A percentile compares a stretch with the other conserved stretches of the same genome.
Conservation (phyloP, 169 alveolate species). For the Plasmodium reichenowi region DNA sequence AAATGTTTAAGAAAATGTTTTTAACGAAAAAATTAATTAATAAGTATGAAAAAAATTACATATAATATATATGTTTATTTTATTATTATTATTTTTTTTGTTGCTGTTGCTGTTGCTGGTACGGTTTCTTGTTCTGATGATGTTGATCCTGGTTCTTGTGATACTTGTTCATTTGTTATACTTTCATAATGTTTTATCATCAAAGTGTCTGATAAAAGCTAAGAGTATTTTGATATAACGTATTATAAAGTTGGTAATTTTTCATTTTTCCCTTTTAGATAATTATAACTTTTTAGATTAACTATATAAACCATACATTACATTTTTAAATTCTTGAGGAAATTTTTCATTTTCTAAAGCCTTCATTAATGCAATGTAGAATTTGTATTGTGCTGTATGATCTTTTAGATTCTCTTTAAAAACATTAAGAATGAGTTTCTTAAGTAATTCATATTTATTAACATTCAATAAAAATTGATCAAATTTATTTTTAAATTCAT, state of each 20-base stretch:
- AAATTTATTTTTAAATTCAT: not conserved
- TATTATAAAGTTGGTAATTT: not conserved
- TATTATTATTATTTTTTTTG: too few species aligned
- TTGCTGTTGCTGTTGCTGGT: too few species aligned
- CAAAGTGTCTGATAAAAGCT: not conserved
- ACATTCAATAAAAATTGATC: constrained; percentile 5
- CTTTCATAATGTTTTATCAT: not conserved
- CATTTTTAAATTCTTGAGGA: constrained; percentile 6
- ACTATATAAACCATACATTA: constrained; percentile 12
- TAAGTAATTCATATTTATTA: not conserved
- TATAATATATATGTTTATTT: too few species aligned
- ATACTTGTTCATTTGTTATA: not conserved
- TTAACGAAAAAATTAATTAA: too few species aligned
- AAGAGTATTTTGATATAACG: not conserved
- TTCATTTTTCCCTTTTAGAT: not conserved
- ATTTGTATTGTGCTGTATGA: not conserved
- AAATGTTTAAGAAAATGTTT: too few species aligned
- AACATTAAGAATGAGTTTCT: not conserved
- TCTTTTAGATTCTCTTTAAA: not conserved
- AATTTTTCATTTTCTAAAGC: constrained; percentile 5
- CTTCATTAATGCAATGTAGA: not conserved
- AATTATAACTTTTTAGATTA: constrained; percentile 7
- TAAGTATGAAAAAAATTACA: too few species aligned
- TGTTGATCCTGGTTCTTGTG: not conserved
- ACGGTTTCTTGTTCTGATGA: too few species aligned